Evolutionary conservation across 1,284 basidiomycete species (phyloP).

Genomic region (Pholiota adiposa): DNA sequence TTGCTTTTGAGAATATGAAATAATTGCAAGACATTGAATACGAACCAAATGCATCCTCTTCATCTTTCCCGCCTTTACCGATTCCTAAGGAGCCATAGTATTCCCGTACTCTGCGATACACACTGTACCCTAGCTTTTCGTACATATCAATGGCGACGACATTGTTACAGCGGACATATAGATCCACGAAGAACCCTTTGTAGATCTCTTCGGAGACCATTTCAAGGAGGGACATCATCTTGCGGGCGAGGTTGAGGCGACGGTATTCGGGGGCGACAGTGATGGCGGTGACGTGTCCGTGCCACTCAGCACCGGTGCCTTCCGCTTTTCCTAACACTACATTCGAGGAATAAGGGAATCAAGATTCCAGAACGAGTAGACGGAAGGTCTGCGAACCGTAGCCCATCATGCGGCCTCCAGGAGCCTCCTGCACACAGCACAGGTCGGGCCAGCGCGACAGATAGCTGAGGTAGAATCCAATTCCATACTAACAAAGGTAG

Average conservation of each 20-base stretch:
- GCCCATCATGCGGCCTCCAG: conserved; percentile 83
- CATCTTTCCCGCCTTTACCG: conserved; percentile 71
- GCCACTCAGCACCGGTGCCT: conserved; percentile 74
- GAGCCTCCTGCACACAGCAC: conserved; percentile 80
- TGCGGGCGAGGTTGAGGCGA: conserved; percentile 79
- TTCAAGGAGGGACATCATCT: conserved; percentile 85
- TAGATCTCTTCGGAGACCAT: conserved; percentile 78
- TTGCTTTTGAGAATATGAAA: background rate
- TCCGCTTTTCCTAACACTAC: conserved; percentile 89
- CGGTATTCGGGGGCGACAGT: conserved; percentile 93
- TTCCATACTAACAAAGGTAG: conserved; percentile 64
- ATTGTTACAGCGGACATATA: conserved; percentile 88
- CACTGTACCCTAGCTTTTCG: conserved; percentile 85
- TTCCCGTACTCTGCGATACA: conserved; percentile 82
- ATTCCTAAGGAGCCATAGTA: conserved; percentile 83
- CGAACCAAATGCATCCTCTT: conserved; percentile 91
- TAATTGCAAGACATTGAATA: conserved; percentile 22
- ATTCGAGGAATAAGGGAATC: background rate
- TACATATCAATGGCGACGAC: conserved; percentile 82
- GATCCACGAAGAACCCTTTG: conserved; percentile 85
- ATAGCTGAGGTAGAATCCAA: conserved; percentile 87
- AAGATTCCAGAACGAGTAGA: background rate
- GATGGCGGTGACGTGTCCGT: conserved; percentile 90
- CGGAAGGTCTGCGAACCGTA: conserved; percentile 62
- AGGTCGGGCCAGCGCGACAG: conserved; percentile 90